Percentiles rank a stretch among this genome's conserved stretches.
These are phyloP conservation scores for Wickerhamomyces chaumierensis DNA, from an alignment of 805 yeast species.

Conservation along the genomic window DNA sequence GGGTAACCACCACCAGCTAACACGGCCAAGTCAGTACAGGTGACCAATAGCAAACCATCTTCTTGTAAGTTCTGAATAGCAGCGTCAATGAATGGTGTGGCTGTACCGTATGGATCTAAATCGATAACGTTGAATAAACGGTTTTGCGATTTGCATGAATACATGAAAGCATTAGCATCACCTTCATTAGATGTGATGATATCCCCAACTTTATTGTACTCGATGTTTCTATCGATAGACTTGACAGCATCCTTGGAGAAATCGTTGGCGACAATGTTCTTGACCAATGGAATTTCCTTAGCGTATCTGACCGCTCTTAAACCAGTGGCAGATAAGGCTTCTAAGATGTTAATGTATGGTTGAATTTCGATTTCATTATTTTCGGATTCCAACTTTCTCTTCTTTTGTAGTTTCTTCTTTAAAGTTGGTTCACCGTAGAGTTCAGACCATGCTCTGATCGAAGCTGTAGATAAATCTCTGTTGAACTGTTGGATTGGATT, in stretches of 20 bases:
- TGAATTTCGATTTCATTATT: slow-evolving; percentile 8
- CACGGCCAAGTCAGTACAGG: slow-evolving; percentile 95
- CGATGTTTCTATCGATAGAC: slow-evolving; percentile 62
- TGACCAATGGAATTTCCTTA: slow-evolving; percentile 73
- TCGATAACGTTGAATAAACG: slow-evolving; percentile 75
- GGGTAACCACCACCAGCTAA: slow-evolving; percentile 95
- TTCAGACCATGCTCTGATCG: slow-evolving; percentile 79
- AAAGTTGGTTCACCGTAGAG: slow-evolving; percentile 28
- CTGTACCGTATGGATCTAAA: slow-evolving; percentile 96
- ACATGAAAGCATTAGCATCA: slow-evolving; percentile 86
- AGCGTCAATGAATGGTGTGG: slow-evolving; percentile 88
- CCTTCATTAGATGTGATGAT: slow-evolving; percentile 63
- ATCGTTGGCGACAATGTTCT: slow-evolving; percentile 80
- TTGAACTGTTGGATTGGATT: slow-evolving; percentile 96
- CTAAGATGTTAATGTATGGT: slow-evolving; percentile 55
- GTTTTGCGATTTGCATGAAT: slow-evolving; percentile 27
- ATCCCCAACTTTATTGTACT: slow-evolving; percentile 46
- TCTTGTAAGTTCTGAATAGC: slow-evolving; percentile 79
- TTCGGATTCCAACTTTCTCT: slow-evolving; percentile 22
- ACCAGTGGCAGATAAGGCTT: slow-evolving; percentile 93
- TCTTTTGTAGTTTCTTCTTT: slow-evolving; percentile 15
- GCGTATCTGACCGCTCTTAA: slow-evolving; percentile 89
- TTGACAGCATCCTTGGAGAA: slow-evolving; percentile 76
- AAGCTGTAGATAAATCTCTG: slow-evolving; percentile 78
- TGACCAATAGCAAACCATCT: slow-evolving; percentile 77